Percentiles rank a stretch among this genome's conserved stretches.
These are phyloP conservation scores for Cerrena zonata DNA, from an alignment of 1,284 basidiomycete genomes.

Conservation along the genomic window DNA sequence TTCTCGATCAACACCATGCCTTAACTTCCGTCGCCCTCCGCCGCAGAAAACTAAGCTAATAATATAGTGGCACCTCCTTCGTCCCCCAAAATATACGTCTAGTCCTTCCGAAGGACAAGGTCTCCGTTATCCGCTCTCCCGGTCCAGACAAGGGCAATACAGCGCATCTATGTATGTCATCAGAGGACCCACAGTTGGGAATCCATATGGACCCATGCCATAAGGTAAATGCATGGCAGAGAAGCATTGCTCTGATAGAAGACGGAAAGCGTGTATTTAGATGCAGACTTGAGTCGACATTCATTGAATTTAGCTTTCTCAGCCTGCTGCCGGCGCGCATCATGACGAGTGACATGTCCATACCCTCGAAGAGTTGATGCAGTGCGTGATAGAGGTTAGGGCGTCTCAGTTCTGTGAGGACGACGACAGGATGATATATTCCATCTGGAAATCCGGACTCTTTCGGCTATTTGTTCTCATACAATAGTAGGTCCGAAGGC, in stretches of 20 bases:
- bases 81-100: too few relatives aligned
- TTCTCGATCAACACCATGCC: background rate
- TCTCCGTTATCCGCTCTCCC: background rate
- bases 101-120: too few relatives aligned
- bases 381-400: background rate
- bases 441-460: background rate
- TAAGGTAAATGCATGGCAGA: background rate
- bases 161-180: background rate
- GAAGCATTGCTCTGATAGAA: background rate
- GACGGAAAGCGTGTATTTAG: background rate
- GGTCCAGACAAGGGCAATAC: background rate
- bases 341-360: background rate
- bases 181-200: background rate
- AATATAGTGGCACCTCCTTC: background rate
- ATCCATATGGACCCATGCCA: background rate
- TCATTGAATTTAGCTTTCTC: background rate
- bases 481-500: slow-evolving; percentile 4
- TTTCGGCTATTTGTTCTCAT: slow-evolving; percentile 4
- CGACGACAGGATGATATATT: background rate
- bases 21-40: background rate
- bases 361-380: background rate
- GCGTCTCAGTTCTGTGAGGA: background rate
- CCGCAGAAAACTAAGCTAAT: background rate
- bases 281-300: background rate
- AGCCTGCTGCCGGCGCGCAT: background rate